Percentiles rank a stretch among this genome's conserved stretches.
These are phyloP conservation scores for Salpingoeca rosetta DNA, from an alignment of 78 protist species.

Conservation along the genomic window DNA sequence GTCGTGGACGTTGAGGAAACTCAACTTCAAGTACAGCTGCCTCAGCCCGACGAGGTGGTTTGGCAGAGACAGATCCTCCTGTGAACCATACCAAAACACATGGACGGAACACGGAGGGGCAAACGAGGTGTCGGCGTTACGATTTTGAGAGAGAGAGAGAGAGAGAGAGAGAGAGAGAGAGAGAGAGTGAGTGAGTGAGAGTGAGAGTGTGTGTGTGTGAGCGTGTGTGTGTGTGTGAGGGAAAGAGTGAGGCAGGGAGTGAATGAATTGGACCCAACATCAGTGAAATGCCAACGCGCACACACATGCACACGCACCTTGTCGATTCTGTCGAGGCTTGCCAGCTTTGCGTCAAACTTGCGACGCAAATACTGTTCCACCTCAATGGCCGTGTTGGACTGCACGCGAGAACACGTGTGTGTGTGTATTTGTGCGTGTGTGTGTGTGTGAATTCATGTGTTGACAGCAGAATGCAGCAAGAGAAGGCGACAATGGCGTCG, in stretches of 20 bases:
- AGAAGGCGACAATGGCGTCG: too few species aligned
- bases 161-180: too few species aligned
- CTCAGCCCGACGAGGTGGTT: constrained; percentile 85
- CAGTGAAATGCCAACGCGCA: not conserved
- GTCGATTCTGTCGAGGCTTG: constrained; percentile 32
- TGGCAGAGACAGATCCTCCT: constrained; percentile 11
- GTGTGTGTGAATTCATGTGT: not conserved
- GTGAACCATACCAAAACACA: not conserved
- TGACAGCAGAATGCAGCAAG: too few species aligned
- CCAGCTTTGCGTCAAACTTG: constrained; percentile 27
- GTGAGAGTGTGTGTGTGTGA: too few species aligned
- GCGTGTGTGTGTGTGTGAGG: too few species aligned
- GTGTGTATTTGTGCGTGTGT: not conserved
- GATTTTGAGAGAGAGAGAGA: too few species aligned
- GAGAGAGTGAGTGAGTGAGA: too few species aligned
- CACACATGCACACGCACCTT: constrained; percentile 19
- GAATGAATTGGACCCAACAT: not conserved
- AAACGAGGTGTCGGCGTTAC: too few species aligned
- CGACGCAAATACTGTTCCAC: constrained; percentile 50
- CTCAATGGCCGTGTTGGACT: constrained; percentile 8
- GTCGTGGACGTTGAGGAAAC: constrained; percentile 49
- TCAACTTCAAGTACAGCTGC: constrained; percentile 51
- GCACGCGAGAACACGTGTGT: not conserved
- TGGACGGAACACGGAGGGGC: too few species aligned
- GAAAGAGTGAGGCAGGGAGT: too few species aligned